Percentiles rank a stretch among this genome's conserved stretches.
Conservation (phyloP, 768 basidiomycete genomes). For the Mrakia hoshinonis region DNA sequence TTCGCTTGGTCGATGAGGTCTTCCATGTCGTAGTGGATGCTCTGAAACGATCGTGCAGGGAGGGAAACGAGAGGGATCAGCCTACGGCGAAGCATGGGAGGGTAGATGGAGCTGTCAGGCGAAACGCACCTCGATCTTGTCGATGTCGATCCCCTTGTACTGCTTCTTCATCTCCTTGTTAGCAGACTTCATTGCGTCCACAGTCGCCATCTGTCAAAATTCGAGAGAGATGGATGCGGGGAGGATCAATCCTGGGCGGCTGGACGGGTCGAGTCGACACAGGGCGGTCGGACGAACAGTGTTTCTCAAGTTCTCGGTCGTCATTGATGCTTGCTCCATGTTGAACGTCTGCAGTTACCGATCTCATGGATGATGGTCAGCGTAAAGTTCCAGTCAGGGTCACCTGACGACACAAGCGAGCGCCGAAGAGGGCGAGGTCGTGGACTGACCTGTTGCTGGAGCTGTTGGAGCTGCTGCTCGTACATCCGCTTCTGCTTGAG, state of each 20-base stretch:
- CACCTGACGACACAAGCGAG: neutral
- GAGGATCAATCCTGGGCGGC: neutral
- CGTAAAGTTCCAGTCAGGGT: neutral
- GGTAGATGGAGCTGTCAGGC: neutral
- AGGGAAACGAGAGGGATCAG: neutral
- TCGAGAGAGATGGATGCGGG: too few relatives aligned
- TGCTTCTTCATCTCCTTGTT: constrained; percentile 96
- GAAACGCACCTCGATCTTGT: constrained; percentile 83
- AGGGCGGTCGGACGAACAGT: constrained; percentile 48
- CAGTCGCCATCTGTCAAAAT: constrained; percentile 68
- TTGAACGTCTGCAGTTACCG: constrained; percentile 58
- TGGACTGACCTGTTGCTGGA: constrained; percentile 60
- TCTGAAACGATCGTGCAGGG: neutral
- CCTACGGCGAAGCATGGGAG: neutral
- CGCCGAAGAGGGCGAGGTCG: neutral
- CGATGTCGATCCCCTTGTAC: constrained; percentile 93
- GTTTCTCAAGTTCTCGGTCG: constrained; percentile 95
- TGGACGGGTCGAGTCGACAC: neutral
- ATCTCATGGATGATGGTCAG: neutral
- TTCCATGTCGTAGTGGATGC: constrained; percentile 95
- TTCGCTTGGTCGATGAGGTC: constrained; percentile 93
- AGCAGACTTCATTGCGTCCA: constrained; percentile 89
- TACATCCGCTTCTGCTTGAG: constrained; percentile 88
- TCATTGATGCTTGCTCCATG: constrained; percentile 90
- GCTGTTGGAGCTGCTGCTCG: constrained; percentile 78